Base-by-base conservation (phyloP, 1,139 yeast genomes). In the Saccharomyces hybrid region DNA sequence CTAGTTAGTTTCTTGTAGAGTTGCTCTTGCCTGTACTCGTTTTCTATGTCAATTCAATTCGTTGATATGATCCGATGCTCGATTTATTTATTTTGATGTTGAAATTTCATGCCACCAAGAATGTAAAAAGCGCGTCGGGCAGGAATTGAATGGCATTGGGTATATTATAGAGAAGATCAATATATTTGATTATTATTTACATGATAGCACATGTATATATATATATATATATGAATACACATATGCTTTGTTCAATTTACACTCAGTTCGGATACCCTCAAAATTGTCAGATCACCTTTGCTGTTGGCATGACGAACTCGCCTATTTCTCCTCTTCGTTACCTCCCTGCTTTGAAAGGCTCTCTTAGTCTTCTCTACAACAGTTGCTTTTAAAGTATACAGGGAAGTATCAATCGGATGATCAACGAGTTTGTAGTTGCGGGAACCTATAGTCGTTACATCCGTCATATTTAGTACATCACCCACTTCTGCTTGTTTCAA, bases 351-450 rank as follows among this genome's bases (percentile, higher is more conserved):
- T 60, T 82, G 78, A 73, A 87, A 80, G 59, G 95, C 95, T 60
- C 87, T 87, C 64, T 88, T 82, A 1, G 97, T 88, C 73, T 89
- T 86, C 67, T 91, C 99, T 32, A 88, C 73, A 49, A 93, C 91
- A 29, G 82, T 81, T 16, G 95, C 99, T 58, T 78, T 83, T 62
- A 93, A 77, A 5, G 81, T 75, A 67, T 78, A 86, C 14, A 84
- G 72, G 1, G 72, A 62, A 9, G 80, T 75, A 58, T 81, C 83
- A 49, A 84, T 75, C 9, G 82, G 80, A 16, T 76, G 73, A 16
- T 79, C 82, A 50, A 78, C 76, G 51, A 80, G 79, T 29, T 96
- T 89, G 72, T 81, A 86, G 68, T 87, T 86, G 50, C 96, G 84
- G 4, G 95, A 84, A 2, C 99, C 99, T 49, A 95, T 73, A 11